These are phyloP conservation scores for Fragaria ananassa DNA, from an alignment of 306 rosid genomes.

Conservation along the genomic window DNA sequence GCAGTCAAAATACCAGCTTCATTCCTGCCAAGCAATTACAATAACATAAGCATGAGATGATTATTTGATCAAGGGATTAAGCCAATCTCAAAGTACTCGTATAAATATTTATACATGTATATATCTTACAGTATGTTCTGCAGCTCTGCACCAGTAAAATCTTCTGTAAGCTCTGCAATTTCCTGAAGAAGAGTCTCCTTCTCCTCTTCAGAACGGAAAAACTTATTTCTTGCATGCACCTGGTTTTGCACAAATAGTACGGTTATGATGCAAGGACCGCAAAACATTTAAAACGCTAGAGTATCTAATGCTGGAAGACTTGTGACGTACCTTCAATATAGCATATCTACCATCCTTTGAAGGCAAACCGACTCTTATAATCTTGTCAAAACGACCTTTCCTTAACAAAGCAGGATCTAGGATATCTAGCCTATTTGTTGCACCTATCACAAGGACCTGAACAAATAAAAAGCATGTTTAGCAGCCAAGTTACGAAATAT, in stretches of 20 bases:
- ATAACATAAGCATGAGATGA: slow-evolving; percentile 30
- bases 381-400: slow-evolving; percentile 99
- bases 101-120: neutral
- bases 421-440: slow-evolving; percentile 96
- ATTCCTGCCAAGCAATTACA: slow-evolving; percentile 57
- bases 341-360: slow-evolving; percentile 92
- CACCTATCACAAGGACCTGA: slow-evolving; percentile 96
- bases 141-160: slow-evolving; percentile 98
- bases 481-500: slow-evolving; percentile 28
- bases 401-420: slow-evolving; percentile 95
- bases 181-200: slow-evolving; percentile 69
- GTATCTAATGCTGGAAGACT: slow-evolving; percentile 9
- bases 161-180: slow-evolving; percentile 83
- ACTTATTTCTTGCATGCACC: slow-evolving; percentile 97
- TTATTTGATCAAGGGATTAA: slow-evolving; percentile 17
- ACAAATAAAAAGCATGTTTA: slow-evolving; percentile 39
- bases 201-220: slow-evolving; percentile 77
- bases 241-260: slow-evolving; percentile 32
- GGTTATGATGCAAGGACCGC: neutral
- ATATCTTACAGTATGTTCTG: slow-evolving; percentile 83
- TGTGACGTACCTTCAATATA: slow-evolving; percentile 68
- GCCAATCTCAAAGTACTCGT: slow-evolving; percentile 54
- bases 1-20: slow-evolving; percentile 99
- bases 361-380: slow-evolving; percentile 96
- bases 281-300: slow-evolving; percentile 13